These are phyloP conservation scores for Leishmania mexicana DNA, from an alignment of 208 protist genomes.

Conservation along the genomic window DNA sequence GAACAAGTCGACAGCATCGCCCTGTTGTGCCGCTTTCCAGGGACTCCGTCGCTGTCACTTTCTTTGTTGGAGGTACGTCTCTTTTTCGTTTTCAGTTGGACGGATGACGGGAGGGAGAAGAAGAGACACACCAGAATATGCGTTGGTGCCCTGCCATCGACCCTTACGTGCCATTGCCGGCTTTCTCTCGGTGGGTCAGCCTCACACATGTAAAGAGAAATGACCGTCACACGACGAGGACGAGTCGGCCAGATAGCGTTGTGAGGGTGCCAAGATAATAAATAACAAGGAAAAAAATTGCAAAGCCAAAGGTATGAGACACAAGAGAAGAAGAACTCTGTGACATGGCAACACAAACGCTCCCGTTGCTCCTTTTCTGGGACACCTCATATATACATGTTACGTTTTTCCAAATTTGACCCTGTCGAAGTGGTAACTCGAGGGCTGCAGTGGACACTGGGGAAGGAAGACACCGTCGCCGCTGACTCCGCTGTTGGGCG, in stretches of 20 bases:
- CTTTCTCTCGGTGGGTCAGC: neutral
- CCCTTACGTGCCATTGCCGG: neutral
- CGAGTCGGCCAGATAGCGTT: neutral
- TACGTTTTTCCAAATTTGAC: slow-evolving; percentile 25
- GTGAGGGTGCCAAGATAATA: neutral
- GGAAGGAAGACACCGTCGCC: neutral
- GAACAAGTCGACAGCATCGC: neutral
- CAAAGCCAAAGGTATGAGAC: neutral
- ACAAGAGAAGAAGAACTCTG: neutral
- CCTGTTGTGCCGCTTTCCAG: neutral
- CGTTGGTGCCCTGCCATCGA: neutral
- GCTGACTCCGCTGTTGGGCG: neutral
- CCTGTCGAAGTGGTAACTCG: slow-evolving; percentile 42
- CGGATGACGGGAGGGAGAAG: too few species aligned
- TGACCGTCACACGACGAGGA: neutral
- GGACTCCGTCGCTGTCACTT: neutral
- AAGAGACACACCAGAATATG: too few species aligned
- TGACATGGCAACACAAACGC: neutral
- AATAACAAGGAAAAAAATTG: neutral
- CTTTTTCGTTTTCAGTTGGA: too few species aligned
- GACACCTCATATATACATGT: neutral
- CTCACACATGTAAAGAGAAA: neutral
- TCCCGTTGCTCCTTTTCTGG: neutral
- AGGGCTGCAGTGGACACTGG: neutral
- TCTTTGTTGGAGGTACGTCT: neutral